Conservation (phyloP, 2,329 filamentous ascomycete genomes). For the Aspergillus fischeri region DNA sequence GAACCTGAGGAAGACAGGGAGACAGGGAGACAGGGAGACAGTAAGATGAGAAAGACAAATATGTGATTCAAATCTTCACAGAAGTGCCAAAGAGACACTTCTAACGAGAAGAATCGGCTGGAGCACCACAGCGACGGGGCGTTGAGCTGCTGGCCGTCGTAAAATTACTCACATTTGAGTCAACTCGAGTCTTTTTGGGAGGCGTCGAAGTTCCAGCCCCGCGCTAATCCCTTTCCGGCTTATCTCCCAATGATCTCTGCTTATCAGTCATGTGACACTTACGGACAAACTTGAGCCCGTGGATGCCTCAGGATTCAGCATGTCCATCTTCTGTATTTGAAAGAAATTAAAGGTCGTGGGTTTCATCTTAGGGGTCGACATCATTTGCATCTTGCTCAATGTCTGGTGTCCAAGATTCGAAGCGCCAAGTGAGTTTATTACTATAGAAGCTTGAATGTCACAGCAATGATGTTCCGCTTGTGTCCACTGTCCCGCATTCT, state of each 20-base stretch:
- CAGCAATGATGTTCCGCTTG: too few species aligned
- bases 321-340: background rate
- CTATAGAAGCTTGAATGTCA: background rate
- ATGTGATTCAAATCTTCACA: constrained; percentile 10
- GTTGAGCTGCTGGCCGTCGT: constrained; percentile 15
- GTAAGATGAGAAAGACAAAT: constrained; percentile 1
- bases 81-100: constrained; percentile 17
- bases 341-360: background rate
- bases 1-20: background rate
- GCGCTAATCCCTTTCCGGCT: constrained; percentile 25
- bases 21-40: background rate
- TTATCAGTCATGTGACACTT: constrained; percentile 20
- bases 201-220: constrained; percentile 14
- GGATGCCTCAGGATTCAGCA: constrained; percentile 2
- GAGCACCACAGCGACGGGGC: constrained; percentile 13
- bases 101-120: constrained; percentile 15
- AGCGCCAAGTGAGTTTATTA: background rate
- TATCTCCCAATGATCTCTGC: constrained; percentile 12
- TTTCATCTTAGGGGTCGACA: background rate
- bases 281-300: constrained; percentile 1
- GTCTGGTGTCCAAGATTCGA: background rate
- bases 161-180: constrained; percentile 11
- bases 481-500: background rate
- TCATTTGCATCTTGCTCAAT: background rate
- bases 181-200: constrained; percentile 6